A percentile compares a stretch with the other conserved stretches of the same genome.
Evolutionary conservation across 306 rosid genomes (phyloP).

Genomic region (Prunus persica): DNA sequence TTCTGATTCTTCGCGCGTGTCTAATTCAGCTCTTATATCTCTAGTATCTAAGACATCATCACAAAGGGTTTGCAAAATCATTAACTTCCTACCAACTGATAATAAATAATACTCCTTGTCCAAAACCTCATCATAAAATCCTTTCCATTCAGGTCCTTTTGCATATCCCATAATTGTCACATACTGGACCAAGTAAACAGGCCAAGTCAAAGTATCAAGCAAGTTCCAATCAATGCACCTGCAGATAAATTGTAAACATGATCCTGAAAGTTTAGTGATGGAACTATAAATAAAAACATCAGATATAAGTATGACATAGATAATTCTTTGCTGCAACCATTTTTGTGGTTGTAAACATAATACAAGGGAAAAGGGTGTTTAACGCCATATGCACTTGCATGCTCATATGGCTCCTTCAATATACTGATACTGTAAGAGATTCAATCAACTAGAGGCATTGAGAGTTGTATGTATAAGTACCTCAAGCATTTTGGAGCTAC

Average conservation of each 20-base stretch:
- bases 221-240: constrained; percentile 87
- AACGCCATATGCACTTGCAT: background rate
- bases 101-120: constrained; percentile 65
- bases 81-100: constrained; percentile 66
- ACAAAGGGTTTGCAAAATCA: constrained; percentile 74
- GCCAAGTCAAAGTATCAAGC: constrained; percentile 89
- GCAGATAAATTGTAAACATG: constrained; percentile 16
- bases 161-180: constrained; percentile 61
- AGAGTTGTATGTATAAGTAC: constrained; percentile 31
- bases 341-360: background rate
- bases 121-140: constrained; percentile 62
- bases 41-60: constrained; percentile 69
- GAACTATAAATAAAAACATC: constrained; percentile 1
- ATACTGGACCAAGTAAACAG: constrained; percentile 67
- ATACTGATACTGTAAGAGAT: background rate
- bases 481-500: constrained; percentile 71
- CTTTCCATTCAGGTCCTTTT: constrained; percentile 62
- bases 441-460: background rate
- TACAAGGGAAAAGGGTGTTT: background rate
- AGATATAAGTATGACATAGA: background rate
- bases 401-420: constrained; percentile 1
- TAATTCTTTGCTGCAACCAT: background rate
- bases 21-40: constrained; percentile 75
- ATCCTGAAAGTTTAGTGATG: background rate
- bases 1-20: constrained; percentile 71